phyloP scores from a whole-genome alignment of 2,329 filamentous ascomycete species.

The Calycina herbarum region DNA sequence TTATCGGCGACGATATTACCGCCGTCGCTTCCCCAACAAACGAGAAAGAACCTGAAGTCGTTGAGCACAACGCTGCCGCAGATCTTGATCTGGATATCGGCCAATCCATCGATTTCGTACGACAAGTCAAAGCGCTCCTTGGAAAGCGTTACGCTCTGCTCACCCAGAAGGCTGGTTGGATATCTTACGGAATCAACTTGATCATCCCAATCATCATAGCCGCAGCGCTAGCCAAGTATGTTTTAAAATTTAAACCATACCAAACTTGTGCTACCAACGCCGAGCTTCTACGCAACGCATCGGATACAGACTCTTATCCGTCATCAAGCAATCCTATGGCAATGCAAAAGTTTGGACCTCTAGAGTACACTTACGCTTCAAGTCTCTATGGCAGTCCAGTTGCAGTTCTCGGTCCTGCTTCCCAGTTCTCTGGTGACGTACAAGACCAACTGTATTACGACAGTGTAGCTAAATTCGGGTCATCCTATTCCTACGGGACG shows the following conservation, averaged over 20 bases:
- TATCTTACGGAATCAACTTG: conserved; percentile 59
- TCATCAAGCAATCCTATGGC: conserved; percentile 12
- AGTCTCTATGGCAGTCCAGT: conserved; percentile 10
- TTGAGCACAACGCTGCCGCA: conserved; percentile 27
- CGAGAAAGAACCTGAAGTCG: conserved; percentile 29
- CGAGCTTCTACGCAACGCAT: conserved; percentile 19
- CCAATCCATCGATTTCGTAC: conserved; percentile 51
- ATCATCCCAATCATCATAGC: conserved; percentile 58
- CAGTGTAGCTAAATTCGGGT: background rate
- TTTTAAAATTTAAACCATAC: conserved; percentile 21
- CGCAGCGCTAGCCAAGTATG: conserved; percentile 53
- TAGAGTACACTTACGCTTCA: background rate
- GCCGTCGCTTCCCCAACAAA: conserved; percentile 20
- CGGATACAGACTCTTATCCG: background rate
- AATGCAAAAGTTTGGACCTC: conserved; percentile 12
- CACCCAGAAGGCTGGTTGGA: conserved; percentile 51
- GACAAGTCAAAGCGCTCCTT: conserved; percentile 60
- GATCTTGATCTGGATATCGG: conserved; percentile 50
- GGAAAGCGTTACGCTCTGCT: conserved; percentile 60
- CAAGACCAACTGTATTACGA: conserved; percentile 25
- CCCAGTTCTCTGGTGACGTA: conserved; percentile 23
- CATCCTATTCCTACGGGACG: background rate
- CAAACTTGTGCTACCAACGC: conserved; percentile 28
- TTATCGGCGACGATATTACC: conserved; percentile 20
- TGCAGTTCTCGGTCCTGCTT: conserved; percentile 25